These are phyloP conservation scores for Saccharomycopsis synnaedendra DNA, from an alignment of 805 yeast species.

Conservation along the genomic window DNA sequence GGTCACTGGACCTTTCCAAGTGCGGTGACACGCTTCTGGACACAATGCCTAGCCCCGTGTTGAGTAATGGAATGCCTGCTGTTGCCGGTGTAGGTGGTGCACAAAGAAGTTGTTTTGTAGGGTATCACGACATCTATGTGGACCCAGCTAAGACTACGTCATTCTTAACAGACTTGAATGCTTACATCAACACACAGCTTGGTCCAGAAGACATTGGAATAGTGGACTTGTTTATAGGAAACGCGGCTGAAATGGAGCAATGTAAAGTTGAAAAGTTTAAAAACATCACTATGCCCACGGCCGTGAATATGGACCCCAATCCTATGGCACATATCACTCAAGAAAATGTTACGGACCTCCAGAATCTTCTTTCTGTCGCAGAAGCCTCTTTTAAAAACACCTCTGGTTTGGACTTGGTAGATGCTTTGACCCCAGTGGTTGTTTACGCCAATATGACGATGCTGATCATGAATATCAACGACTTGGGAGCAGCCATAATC, in stretches of 20 bases:
- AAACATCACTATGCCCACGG: constrained; percentile 11
- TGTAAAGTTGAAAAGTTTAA: constrained; percentile 1
- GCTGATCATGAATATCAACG: constrained; percentile 7
- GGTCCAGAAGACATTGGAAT: constrained; percentile 1
- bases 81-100: neutral
- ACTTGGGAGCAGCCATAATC: constrained; percentile 1
- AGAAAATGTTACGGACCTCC: constrained; percentile 8
- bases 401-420: constrained; percentile 8
- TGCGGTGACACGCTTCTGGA: constrained; percentile 2
- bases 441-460: constrained; percentile 1
- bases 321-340: constrained; percentile 5
- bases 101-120: neutral
- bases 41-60: neutral
- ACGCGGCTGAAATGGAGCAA: neutral
- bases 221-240: neutral
- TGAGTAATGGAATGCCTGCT: neutral
- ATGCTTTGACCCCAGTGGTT: constrained; percentile 8
- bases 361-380: constrained; percentile 4
- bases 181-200: constrained; percentile 4
- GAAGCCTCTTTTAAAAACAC: constrained; percentile 1
- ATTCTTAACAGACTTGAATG: constrained; percentile 1
- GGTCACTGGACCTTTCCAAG: constrained; percentile 5
- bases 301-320: constrained; percentile 4
- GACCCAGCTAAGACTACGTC: neutral
- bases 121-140: constrained; percentile 3